Conservation (phyloP, 768 basidiomycete species). For the Pulveroboletus ravenelii region DNA sequence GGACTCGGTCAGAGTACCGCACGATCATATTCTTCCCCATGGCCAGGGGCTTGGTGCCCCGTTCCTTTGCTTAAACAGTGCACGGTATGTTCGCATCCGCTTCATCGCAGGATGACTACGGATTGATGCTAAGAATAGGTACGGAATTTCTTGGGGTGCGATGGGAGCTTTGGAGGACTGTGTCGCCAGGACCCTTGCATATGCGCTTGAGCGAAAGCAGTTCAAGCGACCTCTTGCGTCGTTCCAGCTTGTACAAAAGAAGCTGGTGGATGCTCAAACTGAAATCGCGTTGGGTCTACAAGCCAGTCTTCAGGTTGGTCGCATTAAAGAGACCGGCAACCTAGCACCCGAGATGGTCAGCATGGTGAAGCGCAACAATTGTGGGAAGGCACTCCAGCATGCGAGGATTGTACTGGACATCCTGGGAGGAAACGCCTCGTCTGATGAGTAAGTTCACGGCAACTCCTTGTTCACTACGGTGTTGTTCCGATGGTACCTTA, state of each 20-base stretch:
- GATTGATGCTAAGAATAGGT: conserved; percentile 36
- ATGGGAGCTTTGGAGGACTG: conserved; percentile 97
- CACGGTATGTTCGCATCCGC: conserved; percentile 41
- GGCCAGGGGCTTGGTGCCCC: conserved; percentile 76
- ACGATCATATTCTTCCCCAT: conserved; percentile 72
- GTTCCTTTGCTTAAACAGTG: conserved; percentile 91
- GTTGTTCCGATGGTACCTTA: conserved; percentile 22
- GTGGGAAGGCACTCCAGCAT: conserved; percentile 87
- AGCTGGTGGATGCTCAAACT: conserved; percentile 89
- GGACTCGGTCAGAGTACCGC: conserved; percentile 78
- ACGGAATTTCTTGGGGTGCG: conserved; percentile 90
- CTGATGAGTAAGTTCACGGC: conserved; percentile 69
- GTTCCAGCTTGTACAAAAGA: conserved; percentile 98
- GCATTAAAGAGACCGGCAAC: conserved; percentile 75
- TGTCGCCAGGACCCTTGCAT: conserved; percentile 66
- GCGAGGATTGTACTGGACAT: conserved; percentile 80
- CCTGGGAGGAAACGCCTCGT: conserved; percentile 88
- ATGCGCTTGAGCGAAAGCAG: conserved; percentile 87
- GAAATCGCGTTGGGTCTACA: conserved; percentile 76
- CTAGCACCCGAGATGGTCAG: conserved; percentile 90
- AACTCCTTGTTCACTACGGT: background rate
- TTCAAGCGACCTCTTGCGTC: conserved; percentile 86
- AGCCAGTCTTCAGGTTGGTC: conserved; percentile 74
- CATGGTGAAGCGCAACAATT: conserved; percentile 93
- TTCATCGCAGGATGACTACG: background rate